A percentile compares a stretch with the other conserved stretches of the same genome.
Conservation (phyloP, 2,329 filamentous ascomycete species). For the Alternaria triticimaculans region DNA sequence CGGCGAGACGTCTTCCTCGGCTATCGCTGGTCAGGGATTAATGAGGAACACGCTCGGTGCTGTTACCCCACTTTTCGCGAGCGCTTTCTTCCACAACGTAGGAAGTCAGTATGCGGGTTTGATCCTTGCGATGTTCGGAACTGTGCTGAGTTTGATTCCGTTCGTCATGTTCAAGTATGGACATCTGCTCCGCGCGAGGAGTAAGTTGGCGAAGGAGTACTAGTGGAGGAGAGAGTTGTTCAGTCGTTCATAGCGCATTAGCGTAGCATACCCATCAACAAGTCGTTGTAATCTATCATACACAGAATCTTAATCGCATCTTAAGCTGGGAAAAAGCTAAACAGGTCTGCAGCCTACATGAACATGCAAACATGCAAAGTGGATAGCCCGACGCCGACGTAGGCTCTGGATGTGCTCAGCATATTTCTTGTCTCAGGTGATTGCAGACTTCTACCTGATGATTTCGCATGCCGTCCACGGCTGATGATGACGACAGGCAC, state of each 20-base stretch:
- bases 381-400: too few species aligned
- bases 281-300: too few species aligned
- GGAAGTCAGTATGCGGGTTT: slow-evolving; percentile 61
- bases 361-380: too few species aligned
- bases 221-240: neutral
- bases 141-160: slow-evolving; percentile 51
- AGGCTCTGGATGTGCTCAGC: too few species aligned
- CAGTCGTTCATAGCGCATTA: neutral
- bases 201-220: slow-evolving; percentile 49
- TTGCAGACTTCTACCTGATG: too few species aligned
- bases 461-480: too few species aligned
- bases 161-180: slow-evolving; percentile 56
- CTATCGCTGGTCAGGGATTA: slow-evolving; percentile 59
- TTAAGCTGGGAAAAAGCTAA: too few species aligned
- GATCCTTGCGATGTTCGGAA: slow-evolving; percentile 56
- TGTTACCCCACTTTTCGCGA: slow-evolving; percentile 60
- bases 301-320: too few species aligned
- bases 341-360: too few species aligned
- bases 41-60: slow-evolving; percentile 62
- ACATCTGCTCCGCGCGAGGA: slow-evolving; percentile 47
- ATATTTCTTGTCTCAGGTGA: too few species aligned
- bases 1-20: slow-evolving; percentile 53
- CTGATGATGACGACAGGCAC: neutral
- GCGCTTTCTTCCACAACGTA: slow-evolving; percentile 61
- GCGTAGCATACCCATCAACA: neutral